A percentile compares a stretch with the other conserved stretches of the same genome.
Conservation (phyloP, 2,329 filamentous ascomycete species). For the Camptophora hylomeconis region DNA sequence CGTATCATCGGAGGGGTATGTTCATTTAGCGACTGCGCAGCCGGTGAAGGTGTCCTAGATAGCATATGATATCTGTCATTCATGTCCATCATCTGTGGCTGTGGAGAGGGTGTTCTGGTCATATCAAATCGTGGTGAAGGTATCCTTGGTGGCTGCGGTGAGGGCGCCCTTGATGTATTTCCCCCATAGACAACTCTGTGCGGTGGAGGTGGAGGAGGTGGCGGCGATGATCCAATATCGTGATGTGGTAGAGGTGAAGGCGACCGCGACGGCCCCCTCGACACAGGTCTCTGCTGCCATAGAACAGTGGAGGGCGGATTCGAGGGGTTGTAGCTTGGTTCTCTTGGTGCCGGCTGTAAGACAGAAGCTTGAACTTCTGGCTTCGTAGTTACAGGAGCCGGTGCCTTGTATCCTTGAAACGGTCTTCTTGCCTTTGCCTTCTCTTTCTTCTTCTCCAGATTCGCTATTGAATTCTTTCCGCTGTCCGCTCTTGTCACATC, state of each 20-base stretch:
- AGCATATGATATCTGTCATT: slow-evolving; percentile 35
- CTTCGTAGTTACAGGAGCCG: slow-evolving; percentile 6
- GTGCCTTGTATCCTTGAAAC: slow-evolving; percentile 46
- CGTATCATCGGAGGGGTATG: slow-evolving; percentile 83
- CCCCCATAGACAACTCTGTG: slow-evolving; percentile 41
- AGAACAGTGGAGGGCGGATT: slow-evolving; percentile 25
- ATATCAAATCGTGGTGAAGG: too few relatives aligned
- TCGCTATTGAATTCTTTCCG: slow-evolving; percentile 15
- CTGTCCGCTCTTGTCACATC: slow-evolving; percentile 32
- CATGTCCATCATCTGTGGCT: slow-evolving; percentile 18
- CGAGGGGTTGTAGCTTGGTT: slow-evolving; percentile 22
- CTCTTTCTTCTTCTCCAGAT: slow-evolving; percentile 33
- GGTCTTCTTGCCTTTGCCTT: slow-evolving; percentile 49
- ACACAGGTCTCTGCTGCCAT: slow-evolving; percentile 25
- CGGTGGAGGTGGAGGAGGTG: slow-evolving; percentile 71
- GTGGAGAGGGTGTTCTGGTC: slow-evolving; percentile 36
- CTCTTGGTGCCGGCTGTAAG: slow-evolving; percentile 24
- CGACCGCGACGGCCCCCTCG: slow-evolving; percentile 23
- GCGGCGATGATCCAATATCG: slow-evolving; percentile 57
- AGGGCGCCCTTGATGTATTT: slow-evolving; percentile 5
- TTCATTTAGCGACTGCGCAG: slow-evolving; percentile 52
- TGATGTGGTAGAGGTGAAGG: slow-evolving; percentile 20
- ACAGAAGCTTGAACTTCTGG: slow-evolving; percentile 10
- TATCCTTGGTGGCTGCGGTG: slow-evolving; percentile 19
- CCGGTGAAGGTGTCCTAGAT: slow-evolving; percentile 49